Base-by-base conservation (phyloP, 208 protist species). In the Borovskyia barvae region DNA sequence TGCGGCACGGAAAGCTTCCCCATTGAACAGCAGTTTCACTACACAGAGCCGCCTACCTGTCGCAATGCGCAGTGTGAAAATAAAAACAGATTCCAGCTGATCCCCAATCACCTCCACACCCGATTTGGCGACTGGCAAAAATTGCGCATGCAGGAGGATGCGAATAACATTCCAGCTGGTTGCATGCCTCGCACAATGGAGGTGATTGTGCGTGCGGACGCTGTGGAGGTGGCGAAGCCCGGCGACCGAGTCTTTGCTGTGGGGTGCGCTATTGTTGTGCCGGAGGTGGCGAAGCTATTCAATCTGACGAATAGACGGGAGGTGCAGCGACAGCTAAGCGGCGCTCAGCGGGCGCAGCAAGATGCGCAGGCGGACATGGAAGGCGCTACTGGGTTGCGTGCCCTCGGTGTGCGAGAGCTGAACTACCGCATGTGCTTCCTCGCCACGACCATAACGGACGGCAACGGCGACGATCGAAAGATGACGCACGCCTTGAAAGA, bases 41-140 rank as follows among this genome's bases (percentile, higher is more conserved):
- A 99, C 88, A 99, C 98, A 5, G 97, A 97, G 64, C 94, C 96
- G 22, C 82, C 87, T 11, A 76, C 75, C 25, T 98, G 97, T 66
- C 75, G 80, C 19, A 97, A 97, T 61, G 22, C 72, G 3, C 47
- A 80, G 35, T 99, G 97, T 66, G 70, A 82, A 30, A 99, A 99
- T 77, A 91, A 78, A 28, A 80, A 51, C 32, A 73, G 77, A 22
- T 99, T 97, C 77, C 67, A 92, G 40, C 79, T 99, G 5, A 65
- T 92, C 29, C 85, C 83, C 0, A 84, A 77, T 12, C 84, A 93
- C 72, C 84, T 75, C 2, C 80, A 80, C 0, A 96, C 90, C 7
- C 68, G 69, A 30, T 99, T 99, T 72, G 82, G 86, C 5, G 99
- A 99, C 70, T 99, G 98, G 97, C 99, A 99, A 81, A 97, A 98